Conservation (phyloP, 73 alveolate genomes). For the Paramecium sexaurelia region DNA sequence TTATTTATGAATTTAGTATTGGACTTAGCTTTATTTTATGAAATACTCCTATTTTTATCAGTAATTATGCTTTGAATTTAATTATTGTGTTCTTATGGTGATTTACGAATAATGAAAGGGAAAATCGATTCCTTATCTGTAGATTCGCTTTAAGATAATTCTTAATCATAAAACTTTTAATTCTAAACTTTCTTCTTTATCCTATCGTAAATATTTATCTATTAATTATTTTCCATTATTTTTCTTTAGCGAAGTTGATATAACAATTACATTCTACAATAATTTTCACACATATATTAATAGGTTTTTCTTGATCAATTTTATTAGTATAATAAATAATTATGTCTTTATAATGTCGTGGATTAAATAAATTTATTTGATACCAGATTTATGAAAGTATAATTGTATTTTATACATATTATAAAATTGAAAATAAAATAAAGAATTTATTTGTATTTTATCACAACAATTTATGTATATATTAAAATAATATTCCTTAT, state of each 20-base stretch:
- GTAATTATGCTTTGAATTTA: not conserved
- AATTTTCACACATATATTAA: not conserved
- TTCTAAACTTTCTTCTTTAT: not conserved
- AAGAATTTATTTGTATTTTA: not conserved
- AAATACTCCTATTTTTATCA: not conserved
- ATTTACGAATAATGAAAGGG: not conserved
- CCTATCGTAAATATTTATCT: not conserved
- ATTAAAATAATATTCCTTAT: not conserved
- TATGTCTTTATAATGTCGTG: not conserved
- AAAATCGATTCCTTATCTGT: not conserved
- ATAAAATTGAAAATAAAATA: not conserved
- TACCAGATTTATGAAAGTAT: not conserved
- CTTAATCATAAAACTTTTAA: not conserved
- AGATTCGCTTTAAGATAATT: not conserved
- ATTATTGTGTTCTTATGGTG: not conserved
- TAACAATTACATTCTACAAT: not conserved
- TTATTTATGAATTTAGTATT: not conserved
- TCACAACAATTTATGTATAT: too few species aligned
- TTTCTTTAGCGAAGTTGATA: not conserved
- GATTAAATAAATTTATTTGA: not conserved
- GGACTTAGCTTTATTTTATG: not conserved
- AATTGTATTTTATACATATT: not conserved
- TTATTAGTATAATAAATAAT: not conserved
- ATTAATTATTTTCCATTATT: not conserved
- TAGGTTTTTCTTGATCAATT: not conserved